Conservation (phyloP, 1,284 basidiomycete species). For the Tetrapyrgos nigripes region DNA sequence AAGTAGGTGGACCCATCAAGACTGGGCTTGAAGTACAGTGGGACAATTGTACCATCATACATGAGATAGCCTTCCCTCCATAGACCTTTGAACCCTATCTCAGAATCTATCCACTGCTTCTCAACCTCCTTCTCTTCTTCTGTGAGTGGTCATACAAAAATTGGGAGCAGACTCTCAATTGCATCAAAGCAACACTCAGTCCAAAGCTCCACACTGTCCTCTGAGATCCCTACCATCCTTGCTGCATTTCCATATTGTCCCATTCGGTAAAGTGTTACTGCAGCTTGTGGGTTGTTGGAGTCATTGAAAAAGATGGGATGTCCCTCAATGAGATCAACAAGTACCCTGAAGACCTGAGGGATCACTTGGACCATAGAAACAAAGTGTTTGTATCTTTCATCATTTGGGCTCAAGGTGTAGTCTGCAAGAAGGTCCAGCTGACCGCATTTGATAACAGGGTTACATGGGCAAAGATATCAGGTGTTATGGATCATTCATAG, state of each 20-base stretch:
- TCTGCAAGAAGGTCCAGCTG: conserved; percentile 36
- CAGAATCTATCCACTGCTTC: conserved; percentile 41
- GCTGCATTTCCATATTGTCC: conserved; percentile 43
- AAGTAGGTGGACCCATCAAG: conserved; percentile 41
- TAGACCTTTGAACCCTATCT: conserved; percentile 32
- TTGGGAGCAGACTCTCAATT: conserved; percentile 35
- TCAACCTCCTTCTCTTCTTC: conserved; percentile 38
- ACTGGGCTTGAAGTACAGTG: conserved; percentile 34
- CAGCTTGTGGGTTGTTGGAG: conserved; percentile 34
- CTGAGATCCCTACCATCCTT: conserved; percentile 32
- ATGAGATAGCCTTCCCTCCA: conserved; percentile 42
- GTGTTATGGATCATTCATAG: not conserved
- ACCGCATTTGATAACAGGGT: conserved; percentile 25
- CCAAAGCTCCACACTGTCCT: conserved; percentile 37
- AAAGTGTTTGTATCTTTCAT: conserved; percentile 36
- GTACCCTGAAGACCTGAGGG: conserved; percentile 36
- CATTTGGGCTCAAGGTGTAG: conserved; percentile 33
- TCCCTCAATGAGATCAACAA: conserved; percentile 33
- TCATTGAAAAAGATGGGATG: conserved; percentile 38
- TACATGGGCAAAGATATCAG: conserved; percentile 7
- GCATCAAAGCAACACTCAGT: conserved; percentile 37
- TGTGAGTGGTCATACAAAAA: conserved; percentile 35
- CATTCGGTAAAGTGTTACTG: conserved; percentile 39
- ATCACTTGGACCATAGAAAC: conserved; percentile 38
- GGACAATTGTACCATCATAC: conserved; percentile 45